Conservation (phyloP, 257 asterid species). For the Rubia yunnanensis region DNA sequence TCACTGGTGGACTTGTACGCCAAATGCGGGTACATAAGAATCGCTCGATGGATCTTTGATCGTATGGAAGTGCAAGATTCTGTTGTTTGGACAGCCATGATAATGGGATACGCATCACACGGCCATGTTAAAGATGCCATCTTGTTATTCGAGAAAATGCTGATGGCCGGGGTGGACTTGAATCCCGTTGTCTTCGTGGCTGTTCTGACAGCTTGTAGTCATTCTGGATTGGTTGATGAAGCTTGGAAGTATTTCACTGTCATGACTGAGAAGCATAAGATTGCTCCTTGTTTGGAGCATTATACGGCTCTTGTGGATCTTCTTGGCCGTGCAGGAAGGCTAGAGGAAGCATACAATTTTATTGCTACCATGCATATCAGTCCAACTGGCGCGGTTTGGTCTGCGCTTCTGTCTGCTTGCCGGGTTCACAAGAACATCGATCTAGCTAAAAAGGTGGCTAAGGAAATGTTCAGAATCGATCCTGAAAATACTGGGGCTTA, state of each 20-base stretch:
- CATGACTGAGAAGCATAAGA: constrained; percentile 47
- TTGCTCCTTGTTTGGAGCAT: constrained; percentile 63
- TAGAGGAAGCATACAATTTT: constrained; percentile 65
- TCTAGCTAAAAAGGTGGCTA: constrained; percentile 69
- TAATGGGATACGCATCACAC: constrained; percentile 79
- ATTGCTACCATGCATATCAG: constrained; percentile 45
- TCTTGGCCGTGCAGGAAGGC: constrained; percentile 83
- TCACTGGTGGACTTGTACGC: constrained; percentile 90
- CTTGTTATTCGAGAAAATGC: constrained; percentile 55
- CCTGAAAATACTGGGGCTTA: constrained; percentile 46
- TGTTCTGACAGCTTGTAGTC: constrained; percentile 85
- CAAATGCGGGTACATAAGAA: constrained; percentile 62
- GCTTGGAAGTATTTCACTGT: constrained; percentile 47
- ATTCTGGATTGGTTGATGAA: constrained; percentile 81
- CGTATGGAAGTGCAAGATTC: constrained; percentile 54
- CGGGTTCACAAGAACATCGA: constrained; percentile 72
- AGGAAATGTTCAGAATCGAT: constrained; percentile 47
- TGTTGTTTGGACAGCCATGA: constrained; percentile 83
- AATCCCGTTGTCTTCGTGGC: constrained; percentile 67
- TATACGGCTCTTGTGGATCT: constrained; percentile 70
- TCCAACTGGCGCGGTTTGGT: constrained; percentile 71
- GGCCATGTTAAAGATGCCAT: constrained; percentile 68
- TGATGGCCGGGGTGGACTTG: constrained; percentile 43
- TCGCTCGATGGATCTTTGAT: constrained; percentile 60
- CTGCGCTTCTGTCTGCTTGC: constrained; percentile 73